A percentile compares a stretch with the other conserved stretches of the same genome.
These are phyloP conservation scores for Candolleomyces eurysporus DNA, from an alignment of 768 basidiomycete species.

Conservation along the genomic window DNA sequence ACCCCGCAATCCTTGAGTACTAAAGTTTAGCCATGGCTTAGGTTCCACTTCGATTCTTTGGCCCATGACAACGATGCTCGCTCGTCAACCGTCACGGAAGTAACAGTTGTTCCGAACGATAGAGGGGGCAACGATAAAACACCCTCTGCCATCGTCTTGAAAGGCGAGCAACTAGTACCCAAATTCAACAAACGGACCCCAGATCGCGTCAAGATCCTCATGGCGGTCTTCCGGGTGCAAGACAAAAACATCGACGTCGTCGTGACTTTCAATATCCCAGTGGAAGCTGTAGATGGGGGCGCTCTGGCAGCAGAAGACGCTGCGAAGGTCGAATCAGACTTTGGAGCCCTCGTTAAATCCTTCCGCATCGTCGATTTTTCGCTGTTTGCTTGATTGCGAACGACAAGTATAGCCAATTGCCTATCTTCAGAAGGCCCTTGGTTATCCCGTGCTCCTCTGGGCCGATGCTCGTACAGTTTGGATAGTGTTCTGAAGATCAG, in stretches of 20 bases:
- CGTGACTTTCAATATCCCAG: constrained; percentile 80
- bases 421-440: neutral
- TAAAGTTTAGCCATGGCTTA: constrained; percentile 27
- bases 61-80: constrained; percentile 87
- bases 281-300: constrained; percentile 42
- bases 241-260: constrained; percentile 77
- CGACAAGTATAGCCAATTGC: constrained; percentile 8
- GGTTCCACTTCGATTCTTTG: constrained; percentile 88
- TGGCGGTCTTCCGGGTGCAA: constrained; percentile 80
- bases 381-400: constrained; percentile 54
- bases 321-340: constrained; percentile 42
- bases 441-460: neutral
- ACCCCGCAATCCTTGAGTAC: neutral
- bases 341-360: constrained; percentile 53
- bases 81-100: constrained; percentile 42
- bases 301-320: constrained; percentile 38
- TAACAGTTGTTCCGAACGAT: constrained; percentile 39
- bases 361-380: constrained; percentile 65
- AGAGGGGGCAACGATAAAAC: constrained; percentile 40
- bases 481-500: too few species aligned
- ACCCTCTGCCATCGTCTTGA: constrained; percentile 58
- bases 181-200: constrained; percentile 68
- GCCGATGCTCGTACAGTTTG: too few species aligned
- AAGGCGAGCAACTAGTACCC: constrained; percentile 65
- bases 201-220: constrained; percentile 72